Conservation (phyloP, 331 rosid species). For the Pyrus hybrid region DNA sequence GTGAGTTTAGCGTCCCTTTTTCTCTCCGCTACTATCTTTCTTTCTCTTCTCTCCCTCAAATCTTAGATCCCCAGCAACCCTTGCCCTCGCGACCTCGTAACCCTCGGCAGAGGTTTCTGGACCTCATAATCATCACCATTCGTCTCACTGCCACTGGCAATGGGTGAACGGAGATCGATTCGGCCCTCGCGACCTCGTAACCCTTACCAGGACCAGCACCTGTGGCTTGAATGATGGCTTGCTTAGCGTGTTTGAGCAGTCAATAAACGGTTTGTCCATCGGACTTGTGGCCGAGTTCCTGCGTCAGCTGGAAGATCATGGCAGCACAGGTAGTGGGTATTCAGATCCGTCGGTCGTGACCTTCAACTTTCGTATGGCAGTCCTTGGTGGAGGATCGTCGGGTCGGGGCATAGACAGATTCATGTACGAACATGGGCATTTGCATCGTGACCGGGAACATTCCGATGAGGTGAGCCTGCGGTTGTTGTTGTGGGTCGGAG, state of each 20-base stretch:
- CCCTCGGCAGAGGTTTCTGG: no score
- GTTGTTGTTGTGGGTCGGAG: constrained; percentile 23
- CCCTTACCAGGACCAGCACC: not conserved
- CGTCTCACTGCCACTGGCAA: no score
- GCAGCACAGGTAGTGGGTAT: constrained; percentile 75
- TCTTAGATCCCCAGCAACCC: no score
- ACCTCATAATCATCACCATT: no score
- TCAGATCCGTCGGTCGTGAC: constrained; percentile 70
- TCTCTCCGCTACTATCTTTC: no score
- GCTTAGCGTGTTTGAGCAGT: constrained; percentile 57
- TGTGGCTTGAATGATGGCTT: constrained; percentile 60
- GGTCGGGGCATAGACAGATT: not conserved
- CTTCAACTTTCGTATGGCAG: constrained; percentile 70
- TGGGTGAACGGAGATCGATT: no score
- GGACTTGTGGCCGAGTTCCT: constrained; percentile 63
- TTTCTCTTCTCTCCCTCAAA: no score
- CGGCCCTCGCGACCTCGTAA: no score
- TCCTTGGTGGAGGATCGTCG: constrained; percentile 53
- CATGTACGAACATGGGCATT: not conserved
- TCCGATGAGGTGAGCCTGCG: constrained; percentile 6
- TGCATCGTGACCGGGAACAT: constrained; percentile 21
- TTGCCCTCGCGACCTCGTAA: no score
- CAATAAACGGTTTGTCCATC: constrained; percentile 68
- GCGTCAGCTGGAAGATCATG: constrained; percentile 67
- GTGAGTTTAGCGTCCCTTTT: no score